A percentile compares a stretch with the other conserved stretches of the same genome.
Conservation (phyloP, 495 filamentous ascomycete genomes). For the Penicilliopsis zonata region DNA sequence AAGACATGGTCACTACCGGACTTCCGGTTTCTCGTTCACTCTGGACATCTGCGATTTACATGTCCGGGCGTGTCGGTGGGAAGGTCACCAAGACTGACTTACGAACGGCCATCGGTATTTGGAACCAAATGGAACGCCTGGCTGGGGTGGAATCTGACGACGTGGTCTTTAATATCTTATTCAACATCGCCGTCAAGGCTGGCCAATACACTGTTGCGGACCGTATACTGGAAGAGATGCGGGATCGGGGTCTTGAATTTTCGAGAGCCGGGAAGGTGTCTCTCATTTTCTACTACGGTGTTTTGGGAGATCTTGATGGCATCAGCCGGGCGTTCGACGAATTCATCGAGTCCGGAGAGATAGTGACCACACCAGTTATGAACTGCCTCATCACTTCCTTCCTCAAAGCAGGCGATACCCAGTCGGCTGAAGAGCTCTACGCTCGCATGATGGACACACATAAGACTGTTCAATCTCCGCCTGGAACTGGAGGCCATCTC, state of each 20-base stretch:
- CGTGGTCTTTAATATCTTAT: slow-evolving; percentile 84
- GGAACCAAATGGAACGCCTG: slow-evolving; percentile 77
- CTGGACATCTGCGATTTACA: slow-evolving; percentile 77
- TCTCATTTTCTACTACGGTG: slow-evolving; percentile 71
- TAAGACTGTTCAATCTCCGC: slow-evolving; percentile 13
- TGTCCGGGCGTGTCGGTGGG: slow-evolving; percentile 60
- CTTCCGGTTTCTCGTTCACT: slow-evolving; percentile 52
- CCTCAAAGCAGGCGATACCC: slow-evolving; percentile 55
- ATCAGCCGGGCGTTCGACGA: slow-evolving; percentile 61
- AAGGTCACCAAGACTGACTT: slow-evolving; percentile 50
- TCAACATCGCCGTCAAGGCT: slow-evolving; percentile 76
- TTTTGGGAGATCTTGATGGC: slow-evolving; percentile 52
- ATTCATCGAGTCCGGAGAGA: slow-evolving; percentile 67
- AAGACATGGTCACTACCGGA: slow-evolving; percentile 60
- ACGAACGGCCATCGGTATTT: slow-evolving; percentile 63
- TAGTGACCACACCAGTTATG: slow-evolving; percentile 77
- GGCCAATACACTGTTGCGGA: slow-evolving; percentile 73
- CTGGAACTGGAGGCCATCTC: not conserved
- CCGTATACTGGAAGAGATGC: slow-evolving; percentile 74
- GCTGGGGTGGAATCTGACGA: slow-evolving; percentile 49
- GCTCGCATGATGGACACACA: slow-evolving; percentile 57
- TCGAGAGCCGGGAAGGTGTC: slow-evolving; percentile 67
- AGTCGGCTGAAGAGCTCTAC: slow-evolving; percentile 67
- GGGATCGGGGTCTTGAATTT: slow-evolving; percentile 45
- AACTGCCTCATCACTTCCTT: slow-evolving; percentile 77